Percentiles rank a stretch among this genome's conserved stretches.
Evolutionary conservation across 768 basidiomycete species (phyloP).

Genomic region (Hygrophorus russula): DNA sequence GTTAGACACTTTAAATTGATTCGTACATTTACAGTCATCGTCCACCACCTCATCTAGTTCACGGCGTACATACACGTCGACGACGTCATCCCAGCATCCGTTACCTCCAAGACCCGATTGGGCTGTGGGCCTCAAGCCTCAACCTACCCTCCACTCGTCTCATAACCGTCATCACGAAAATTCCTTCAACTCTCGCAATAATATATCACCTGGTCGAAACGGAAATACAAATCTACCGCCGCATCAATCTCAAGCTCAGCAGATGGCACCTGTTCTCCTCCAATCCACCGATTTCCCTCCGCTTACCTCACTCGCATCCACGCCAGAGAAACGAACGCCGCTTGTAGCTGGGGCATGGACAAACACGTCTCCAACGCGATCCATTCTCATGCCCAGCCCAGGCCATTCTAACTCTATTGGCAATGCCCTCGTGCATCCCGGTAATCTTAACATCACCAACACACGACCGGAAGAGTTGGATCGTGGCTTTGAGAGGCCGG

Average conservation of each 20-base stretch:
- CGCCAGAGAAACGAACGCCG: constrained; percentile 41
- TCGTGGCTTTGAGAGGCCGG: constrained; percentile 33
- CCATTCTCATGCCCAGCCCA: constrained; percentile 34
- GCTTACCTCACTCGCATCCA: constrained; percentile 32
- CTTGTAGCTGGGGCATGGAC: constrained; percentile 62
- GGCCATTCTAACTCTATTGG: constrained; percentile 16
- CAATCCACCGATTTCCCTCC: constrained; percentile 67
- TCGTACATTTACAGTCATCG: constrained; percentile 42
- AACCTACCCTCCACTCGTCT: constrained; percentile 50
- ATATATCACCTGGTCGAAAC: constrained; percentile 27
- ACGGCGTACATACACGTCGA: constrained; percentile 64
- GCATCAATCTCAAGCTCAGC: constrained; percentile 17
- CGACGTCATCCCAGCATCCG: constrained; percentile 63
- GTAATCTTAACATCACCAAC: constrained; percentile 13
- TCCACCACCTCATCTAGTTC: constrained; percentile 75
- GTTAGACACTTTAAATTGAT: constrained; percentile 5
- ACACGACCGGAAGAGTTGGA: constrained; percentile 35
- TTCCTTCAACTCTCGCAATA: constrained; percentile 26
- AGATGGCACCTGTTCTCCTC: constrained; percentile 27
- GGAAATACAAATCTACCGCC: constrained; percentile 18
- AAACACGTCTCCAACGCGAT: constrained; percentile 38
- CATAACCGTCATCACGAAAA: constrained; percentile 9
- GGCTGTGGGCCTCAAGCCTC: constrained; percentile 77
- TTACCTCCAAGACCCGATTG: constrained; percentile 80
- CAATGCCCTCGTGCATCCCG: constrained; percentile 26